Conservation (phyloP, 129 eudicot species). For the Artemisia annua region DNA sequence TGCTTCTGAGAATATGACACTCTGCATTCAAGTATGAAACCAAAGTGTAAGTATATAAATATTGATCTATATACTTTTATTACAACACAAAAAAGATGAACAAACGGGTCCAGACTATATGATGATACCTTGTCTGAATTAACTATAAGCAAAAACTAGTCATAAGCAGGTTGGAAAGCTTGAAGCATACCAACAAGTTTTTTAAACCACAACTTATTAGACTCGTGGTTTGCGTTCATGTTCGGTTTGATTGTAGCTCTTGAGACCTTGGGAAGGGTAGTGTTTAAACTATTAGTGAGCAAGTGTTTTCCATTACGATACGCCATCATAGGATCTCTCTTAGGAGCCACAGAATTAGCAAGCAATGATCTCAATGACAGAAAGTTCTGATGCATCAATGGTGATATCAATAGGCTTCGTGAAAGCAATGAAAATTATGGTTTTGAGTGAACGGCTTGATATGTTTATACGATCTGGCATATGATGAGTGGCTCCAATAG, state of each 20-base stretch:
- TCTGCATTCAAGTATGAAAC: neutral
- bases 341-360: neutral
- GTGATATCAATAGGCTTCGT: neutral
- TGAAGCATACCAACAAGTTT: neutral
- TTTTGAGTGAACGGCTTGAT: neutral
- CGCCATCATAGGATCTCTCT: too few species aligned
- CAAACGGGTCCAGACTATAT: neutral
- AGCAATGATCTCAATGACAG: neutral
- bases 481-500: neutral
- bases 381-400: neutral
- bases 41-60: neutral
- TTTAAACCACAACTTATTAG: neutral
- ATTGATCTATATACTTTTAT: neutral
- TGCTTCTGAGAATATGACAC: neutral
- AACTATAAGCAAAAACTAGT: too few species aligned
- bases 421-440: neutral
- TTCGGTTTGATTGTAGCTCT: neutral
- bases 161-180: neutral
- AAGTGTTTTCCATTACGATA: too few species aligned
- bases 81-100: neutral
- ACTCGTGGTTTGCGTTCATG: neutral
- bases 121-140: neutral
- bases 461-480: neutral
- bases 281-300: neutral
- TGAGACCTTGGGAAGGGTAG: neutral